Evolutionary conservation across 345 rosid species (phyloP), one percentile per base, ranked within the genome.

Genomic region (Camelina neglecta): DNA sequence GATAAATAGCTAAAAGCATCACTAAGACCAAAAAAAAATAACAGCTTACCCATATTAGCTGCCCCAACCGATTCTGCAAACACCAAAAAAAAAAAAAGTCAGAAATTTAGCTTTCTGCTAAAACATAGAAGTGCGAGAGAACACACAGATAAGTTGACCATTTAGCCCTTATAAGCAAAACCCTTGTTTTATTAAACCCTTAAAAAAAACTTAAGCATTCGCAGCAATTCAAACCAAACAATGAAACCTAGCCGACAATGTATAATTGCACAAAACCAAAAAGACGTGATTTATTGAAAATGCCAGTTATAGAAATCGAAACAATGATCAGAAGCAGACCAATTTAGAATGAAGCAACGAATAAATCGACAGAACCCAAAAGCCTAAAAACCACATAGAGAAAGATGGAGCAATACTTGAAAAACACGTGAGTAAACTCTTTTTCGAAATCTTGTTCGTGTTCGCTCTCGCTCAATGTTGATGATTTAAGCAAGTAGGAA

Each of bases 1-100:
- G 36, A 13, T 29, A 0, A 48, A 11, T n/a, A 69, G 75, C 35
- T 41, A 23, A 61, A 47, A 45, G 8, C 51, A 57, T 47, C 16
- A 12, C 0, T 11, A 48, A 38, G 31, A 44, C 3, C 0, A 29
- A 29, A 29, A 29, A 35, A 56, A 18, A 29, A 12, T 0, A 39
- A 18, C 8, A 71, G 54, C 72, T 64, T 20, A 77, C 80, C 76
- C 76, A 15, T 57, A 44, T 21, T 69, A 45, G 65, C 59, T 61
- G 49, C 3, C 11, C 10, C 12, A 62, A 18, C 12, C 24, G 44
- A 54, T 23, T 76, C 79, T 67, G 56, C 62, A 8, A 23, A 42
- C 23, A 51, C 20, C 41, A n/a, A 60, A n/a, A 33, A 18, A 8
- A 13, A 23, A n/a, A 13, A 56, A 39, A 15, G 6, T 61, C 38